Conservation (phyloP, 768 basidiomycete species). For the Psilocybe cyanescens region DNA sequence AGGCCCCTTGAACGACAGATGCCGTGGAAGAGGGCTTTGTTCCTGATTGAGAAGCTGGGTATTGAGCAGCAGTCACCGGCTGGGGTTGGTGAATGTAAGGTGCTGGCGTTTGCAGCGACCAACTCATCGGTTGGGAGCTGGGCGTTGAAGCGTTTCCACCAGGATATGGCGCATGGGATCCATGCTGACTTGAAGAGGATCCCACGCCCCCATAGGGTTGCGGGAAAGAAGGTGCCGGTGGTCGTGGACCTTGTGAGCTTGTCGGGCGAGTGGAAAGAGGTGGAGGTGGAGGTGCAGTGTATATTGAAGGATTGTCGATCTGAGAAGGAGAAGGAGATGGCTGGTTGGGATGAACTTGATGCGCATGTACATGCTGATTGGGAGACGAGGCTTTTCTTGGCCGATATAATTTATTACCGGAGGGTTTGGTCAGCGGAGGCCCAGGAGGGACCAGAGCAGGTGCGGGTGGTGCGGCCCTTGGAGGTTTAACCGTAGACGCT, state of each 20-base stretch:
- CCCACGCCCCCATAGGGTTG: slow-evolving; percentile 14
- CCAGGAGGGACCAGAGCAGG: slow-evolving; percentile 6
- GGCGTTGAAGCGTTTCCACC: neutral
- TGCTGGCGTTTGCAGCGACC: slow-evolving; percentile 13
- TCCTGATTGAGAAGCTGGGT: neutral
- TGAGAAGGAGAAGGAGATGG: slow-evolving; percentile 48
- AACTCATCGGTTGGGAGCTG: slow-evolving; percentile 11
- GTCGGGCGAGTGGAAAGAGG: slow-evolving; percentile 17
- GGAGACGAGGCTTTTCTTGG: slow-evolving; percentile 18
- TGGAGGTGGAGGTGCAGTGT: slow-evolving; percentile 36
- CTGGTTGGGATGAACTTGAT: slow-evolving; percentile 38
- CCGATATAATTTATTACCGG: slow-evolving; percentile 23
- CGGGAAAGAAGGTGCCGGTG: slow-evolving; percentile 19
- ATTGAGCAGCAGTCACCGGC: slow-evolving; percentile 12
- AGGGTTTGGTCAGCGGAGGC: slow-evolving; percentile 11
- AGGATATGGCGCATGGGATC: slow-evolving; percentile 9
- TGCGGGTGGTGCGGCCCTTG: slow-evolving; percentile 15
- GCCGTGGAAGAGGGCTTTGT: slow-evolving; percentile 13
- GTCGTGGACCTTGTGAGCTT: slow-evolving; percentile 9
- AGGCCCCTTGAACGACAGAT: slow-evolving; percentile 20
- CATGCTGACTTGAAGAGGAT: slow-evolving; percentile 12
- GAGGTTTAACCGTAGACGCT: slow-evolving; percentile 14
- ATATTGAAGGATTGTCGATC: slow-evolving; percentile 43
- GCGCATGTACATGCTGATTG: slow-evolving; percentile 29
- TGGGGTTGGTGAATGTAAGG: slow-evolving; percentile 16